Evolutionary conservation across 129 eudicot genomes (phyloP).

Genomic region (Helianthus tuberosus): DNA sequence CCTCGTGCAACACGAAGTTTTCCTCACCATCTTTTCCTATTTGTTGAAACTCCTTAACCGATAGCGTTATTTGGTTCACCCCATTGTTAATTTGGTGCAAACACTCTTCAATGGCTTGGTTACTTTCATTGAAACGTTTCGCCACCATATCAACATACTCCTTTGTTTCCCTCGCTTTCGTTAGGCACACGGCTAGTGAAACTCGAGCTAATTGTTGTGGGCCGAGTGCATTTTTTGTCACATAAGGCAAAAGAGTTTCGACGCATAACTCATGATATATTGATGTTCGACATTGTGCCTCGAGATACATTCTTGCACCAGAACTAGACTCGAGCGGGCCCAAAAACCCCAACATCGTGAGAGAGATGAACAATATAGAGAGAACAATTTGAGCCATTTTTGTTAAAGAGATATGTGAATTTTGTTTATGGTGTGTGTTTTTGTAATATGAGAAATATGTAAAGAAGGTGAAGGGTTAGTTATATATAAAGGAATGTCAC

Average conservation of each 20-base stretch:
- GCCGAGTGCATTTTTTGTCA: constrained; percentile 25
- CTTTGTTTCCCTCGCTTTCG: constrained; percentile 48
- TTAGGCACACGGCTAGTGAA: constrained; percentile 55
- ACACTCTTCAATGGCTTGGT: constrained; percentile 49
- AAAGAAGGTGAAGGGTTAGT: neutral
- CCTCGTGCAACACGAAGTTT: constrained; percentile 56
- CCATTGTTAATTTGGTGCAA: constrained; percentile 52
- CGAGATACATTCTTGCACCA: constrained; percentile 46
- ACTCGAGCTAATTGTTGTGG: constrained; percentile 57
- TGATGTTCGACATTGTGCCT: constrained; percentile 44
- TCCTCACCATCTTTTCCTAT: constrained; percentile 36
- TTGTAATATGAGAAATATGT: constrained; percentile 14
- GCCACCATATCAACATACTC: constrained; percentile 47
- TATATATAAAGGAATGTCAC: constrained; percentile 29
- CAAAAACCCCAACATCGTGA: constrained; percentile 32
- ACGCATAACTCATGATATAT: constrained; percentile 48
- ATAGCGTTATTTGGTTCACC: constrained; percentile 49
- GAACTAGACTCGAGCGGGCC: constrained; percentile 35
- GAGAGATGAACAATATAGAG: constrained; percentile 31
- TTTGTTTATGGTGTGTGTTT: constrained; percentile 7
- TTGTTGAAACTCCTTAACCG: constrained; percentile 48
- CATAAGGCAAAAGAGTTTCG: constrained; percentile 39
- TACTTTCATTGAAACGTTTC: constrained; percentile 27
- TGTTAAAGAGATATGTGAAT: constrained; percentile 10
- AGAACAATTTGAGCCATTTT: constrained; percentile 34